phyloP scores from a whole-genome alignment of 768 basidiomycete genomes.

The Lactarius deliciosus region DNA sequence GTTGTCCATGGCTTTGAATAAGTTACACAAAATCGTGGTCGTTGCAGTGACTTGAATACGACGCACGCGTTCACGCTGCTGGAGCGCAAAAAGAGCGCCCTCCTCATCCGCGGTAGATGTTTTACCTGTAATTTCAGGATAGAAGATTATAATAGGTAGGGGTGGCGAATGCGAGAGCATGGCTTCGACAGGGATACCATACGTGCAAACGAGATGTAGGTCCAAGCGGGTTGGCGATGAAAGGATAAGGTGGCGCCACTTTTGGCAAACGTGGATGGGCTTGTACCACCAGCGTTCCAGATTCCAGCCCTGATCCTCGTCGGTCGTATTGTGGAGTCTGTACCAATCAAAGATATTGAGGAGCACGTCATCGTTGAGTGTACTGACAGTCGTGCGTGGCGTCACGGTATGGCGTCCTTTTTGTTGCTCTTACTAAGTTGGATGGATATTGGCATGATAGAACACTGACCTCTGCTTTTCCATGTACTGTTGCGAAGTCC shows the following conservation, averaged over 20 bases:
- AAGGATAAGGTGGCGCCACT: slow-evolving; percentile 13
- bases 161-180: slow-evolving; percentile 11
- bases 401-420: neutral
- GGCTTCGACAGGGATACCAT: slow-evolving; percentile 7
- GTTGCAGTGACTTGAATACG: neutral
- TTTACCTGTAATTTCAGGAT: neutral
- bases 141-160: slow-evolving; percentile 17
- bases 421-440: neutral
- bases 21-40: slow-evolving; percentile 1
- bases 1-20: slow-evolving; percentile 11
- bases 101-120: neutral
- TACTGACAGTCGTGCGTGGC: neutral
- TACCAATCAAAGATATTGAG: slow-evolving; percentile 11
- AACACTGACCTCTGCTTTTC: neutral
- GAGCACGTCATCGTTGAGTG: slow-evolving; percentile 11
- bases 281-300: slow-evolving; percentile 21
- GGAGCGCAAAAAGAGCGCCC: neutral
- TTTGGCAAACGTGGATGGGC: slow-evolving; percentile 4
- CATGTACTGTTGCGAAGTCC: neutral
- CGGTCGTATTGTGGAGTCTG: neutral
- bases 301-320: neutral
- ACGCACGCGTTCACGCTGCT: slow-evolving; percentile 11
- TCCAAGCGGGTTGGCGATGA: slow-evolving; percentile 2
- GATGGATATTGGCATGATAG: neutral
- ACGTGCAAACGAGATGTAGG: slow-evolving; percentile 12